Conservation (phyloP, 2,329 filamentous ascomycete species). For the Didymella exigua region DNA sequence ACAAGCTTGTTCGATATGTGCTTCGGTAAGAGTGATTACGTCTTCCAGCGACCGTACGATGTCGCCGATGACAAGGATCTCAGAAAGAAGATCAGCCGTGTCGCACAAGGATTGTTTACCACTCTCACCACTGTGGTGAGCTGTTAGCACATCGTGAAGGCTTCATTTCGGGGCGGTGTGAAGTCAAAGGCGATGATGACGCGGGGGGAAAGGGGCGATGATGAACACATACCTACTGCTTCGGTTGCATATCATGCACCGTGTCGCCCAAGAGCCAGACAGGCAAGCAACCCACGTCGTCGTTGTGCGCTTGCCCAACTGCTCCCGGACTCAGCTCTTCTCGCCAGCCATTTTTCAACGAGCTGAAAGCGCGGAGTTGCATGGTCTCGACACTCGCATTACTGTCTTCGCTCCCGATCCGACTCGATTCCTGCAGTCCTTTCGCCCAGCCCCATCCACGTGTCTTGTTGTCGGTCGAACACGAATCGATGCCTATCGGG, state of each 20-base stretch:
- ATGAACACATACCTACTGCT: not conserved
- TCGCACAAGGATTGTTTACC: not conserved
- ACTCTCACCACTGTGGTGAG: not conserved
- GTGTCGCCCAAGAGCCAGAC: not conserved
- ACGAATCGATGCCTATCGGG: not conserved
- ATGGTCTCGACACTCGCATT: not conserved
- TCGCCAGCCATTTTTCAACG: not conserved
- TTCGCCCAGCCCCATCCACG: not conserved
- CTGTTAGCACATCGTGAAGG: not conserved
- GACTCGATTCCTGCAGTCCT: not conserved
- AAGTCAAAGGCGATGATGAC: not conserved
- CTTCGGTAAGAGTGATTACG: not conserved
- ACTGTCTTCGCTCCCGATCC: not conserved
- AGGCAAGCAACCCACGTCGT: not conserved
- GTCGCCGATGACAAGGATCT: not conserved
- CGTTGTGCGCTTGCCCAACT: not conserved
- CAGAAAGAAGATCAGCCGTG: not conserved
- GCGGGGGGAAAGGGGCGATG: not conserved
- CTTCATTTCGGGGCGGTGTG: not conserved
- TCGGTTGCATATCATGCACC: not conserved
- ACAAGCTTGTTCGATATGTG: not conserved
- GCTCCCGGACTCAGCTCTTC: not conserved
- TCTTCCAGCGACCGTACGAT: not conserved
- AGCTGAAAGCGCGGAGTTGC: not conserved
- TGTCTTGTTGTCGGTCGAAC: not conserved